Evolutionary conservation across 2,329 filamentous ascomycete genomes (phyloP).

Genomic region (Zasmidium cellare): DNA sequence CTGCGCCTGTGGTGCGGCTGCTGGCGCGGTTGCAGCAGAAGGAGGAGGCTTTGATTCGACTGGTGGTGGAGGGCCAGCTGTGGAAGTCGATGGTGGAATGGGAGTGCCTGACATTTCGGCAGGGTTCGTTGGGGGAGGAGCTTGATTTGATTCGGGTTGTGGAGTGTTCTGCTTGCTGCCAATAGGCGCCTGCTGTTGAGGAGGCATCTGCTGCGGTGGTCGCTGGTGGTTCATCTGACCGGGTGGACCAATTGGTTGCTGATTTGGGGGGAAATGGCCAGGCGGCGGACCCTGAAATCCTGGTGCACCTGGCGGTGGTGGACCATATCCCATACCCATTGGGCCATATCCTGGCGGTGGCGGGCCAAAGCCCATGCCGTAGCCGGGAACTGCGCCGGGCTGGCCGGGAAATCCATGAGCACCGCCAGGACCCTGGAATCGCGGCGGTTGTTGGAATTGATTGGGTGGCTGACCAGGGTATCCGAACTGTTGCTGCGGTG

Average conservation of each 20-base stretch:
- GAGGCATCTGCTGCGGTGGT: slow-evolving; percentile 47
- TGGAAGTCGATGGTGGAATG: slow-evolving; percentile 41
- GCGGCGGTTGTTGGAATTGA: slow-evolving; percentile 48
- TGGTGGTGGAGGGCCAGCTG: slow-evolving; percentile 61
- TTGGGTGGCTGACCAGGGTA: slow-evolving; percentile 40
- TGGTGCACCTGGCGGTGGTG: slow-evolving; percentile 48
- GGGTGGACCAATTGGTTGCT: slow-evolving; percentile 58
- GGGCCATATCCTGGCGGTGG: slow-evolving; percentile 42
- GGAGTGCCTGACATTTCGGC: slow-evolving; percentile 40
- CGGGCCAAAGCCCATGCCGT: slow-evolving; percentile 62
- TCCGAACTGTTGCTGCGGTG: slow-evolving; percentile 30
- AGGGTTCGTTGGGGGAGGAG: slow-evolving; percentile 30
- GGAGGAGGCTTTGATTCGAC: slow-evolving; percentile 68
- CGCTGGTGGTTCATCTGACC: slow-evolving; percentile 42
- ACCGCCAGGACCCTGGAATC: slow-evolving; percentile 46
- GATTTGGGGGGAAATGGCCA: slow-evolving; percentile 32
- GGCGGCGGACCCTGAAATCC: slow-evolving; percentile 55
- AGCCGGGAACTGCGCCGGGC: slow-evolving; percentile 57
- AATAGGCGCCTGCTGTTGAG: slow-evolving; percentile 41
- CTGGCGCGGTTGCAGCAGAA: slow-evolving; percentile 57
- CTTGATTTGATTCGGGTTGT: slow-evolving; percentile 27
- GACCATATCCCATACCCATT: slow-evolving; percentile 31
- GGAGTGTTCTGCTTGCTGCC: slow-evolving; percentile 39
- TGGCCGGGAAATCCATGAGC: slow-evolving; percentile 46
- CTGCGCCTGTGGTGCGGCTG: slow-evolving; percentile 40